Evolutionary conservation across 2,329 filamentous ascomycete genomes (phyloP), one percentile per base, ranked within the genome.

Genomic region (Cytospora piceicola): DNA sequence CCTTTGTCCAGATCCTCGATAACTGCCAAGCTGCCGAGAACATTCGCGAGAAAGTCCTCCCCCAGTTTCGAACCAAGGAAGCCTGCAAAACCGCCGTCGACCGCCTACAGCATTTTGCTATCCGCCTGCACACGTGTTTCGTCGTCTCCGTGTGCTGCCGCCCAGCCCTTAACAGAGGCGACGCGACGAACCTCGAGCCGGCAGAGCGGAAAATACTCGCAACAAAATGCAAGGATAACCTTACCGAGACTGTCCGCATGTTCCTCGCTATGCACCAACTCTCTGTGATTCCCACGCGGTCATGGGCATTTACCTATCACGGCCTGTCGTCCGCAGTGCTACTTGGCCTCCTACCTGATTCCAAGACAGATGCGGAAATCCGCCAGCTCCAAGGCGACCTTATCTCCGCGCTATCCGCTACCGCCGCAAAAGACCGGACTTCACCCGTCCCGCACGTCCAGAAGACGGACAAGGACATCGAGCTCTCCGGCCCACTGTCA

Each of bases 221-320:
- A 1, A 81, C 85, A 32, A 82, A 83, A 65, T 90, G 87, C 78
- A 88, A 88, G 72, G 76, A 79, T 20, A 89, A 88, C 71, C 77
- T 90, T 30, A 85, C 85, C 7, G 86, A 89, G 72, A 89, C 87
- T 15, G 87, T 90, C 14, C 83, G 85, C 51, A 90, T 89, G 87
- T 90, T 89, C 72, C 77, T 90, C 27, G 85, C 87, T 20, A 90
- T 90, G 87, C 87, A 90, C 73, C 87, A 88, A 68, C 77, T 90
- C 34, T 89, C 86, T 2, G 84, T 88, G 11, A 89, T 89, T 56
- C 87, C 87, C 0, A 90, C 87, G 0, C 80, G 87, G 30, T 89
- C 85, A 64, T 90, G 87, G 87, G 87, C 87, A 0, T 89, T 89
- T 67, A 90, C 87, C 0, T 89, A 89, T 65, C 86, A 90, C 70